Conservation (phyloP, 2,329 filamentous ascomycete species). For the Rhynchosporium agropyri region DNA sequence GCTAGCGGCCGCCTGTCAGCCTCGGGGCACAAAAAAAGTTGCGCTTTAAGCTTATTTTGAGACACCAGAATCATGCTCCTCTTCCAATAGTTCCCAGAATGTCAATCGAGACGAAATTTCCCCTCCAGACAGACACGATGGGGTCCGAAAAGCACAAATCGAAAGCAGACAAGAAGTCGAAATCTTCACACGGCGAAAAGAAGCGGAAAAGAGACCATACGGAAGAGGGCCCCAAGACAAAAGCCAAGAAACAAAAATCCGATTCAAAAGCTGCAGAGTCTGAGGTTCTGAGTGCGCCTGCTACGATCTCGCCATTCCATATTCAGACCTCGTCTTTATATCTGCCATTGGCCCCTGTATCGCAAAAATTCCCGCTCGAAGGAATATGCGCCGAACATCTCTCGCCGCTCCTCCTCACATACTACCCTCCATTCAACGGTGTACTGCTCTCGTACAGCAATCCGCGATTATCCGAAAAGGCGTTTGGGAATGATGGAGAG, state of each 20-base stretch:
- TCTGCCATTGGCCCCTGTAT: slow-evolving; percentile 71
- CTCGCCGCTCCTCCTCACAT: slow-evolving; percentile 73
- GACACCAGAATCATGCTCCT: slow-evolving; percentile 7
- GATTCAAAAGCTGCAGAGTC: slow-evolving; percentile 41
- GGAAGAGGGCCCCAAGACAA: slow-evolving; percentile 49
- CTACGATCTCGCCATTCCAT: slow-evolving; percentile 68
- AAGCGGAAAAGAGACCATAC: slow-evolving; percentile 45
- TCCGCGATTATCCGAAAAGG: slow-evolving; percentile 63
- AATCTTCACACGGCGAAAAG: slow-evolving; percentile 47
- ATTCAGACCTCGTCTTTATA: slow-evolving; percentile 80
- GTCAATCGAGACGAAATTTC: slow-evolving; percentile 37
- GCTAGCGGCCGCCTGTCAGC: slow-evolving; percentile 36
- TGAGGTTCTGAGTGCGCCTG: slow-evolving; percentile 19
- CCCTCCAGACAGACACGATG: slow-evolving; percentile 24
- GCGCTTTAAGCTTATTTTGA: slow-evolving; percentile 24
- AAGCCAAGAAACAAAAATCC: slow-evolving; percentile 49
- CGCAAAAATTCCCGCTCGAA: slow-evolving; percentile 70
- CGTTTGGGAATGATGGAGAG: slow-evolving; percentile 54
- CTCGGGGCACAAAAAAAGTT: slow-evolving; percentile 29
- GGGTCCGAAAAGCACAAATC: slow-evolving; percentile 37
- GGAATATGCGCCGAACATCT: slow-evolving; percentile 75
- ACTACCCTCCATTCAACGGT: slow-evolving; percentile 71
- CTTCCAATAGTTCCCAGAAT: slow-evolving; percentile 23
- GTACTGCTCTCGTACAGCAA: slow-evolving; percentile 77
- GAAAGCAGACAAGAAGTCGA: slow-evolving; percentile 42